Evolutionary conservation across 176 grass and related monocot genomes (phyloP).

Genomic region (Ampelocalamus luodianensis): DNA sequence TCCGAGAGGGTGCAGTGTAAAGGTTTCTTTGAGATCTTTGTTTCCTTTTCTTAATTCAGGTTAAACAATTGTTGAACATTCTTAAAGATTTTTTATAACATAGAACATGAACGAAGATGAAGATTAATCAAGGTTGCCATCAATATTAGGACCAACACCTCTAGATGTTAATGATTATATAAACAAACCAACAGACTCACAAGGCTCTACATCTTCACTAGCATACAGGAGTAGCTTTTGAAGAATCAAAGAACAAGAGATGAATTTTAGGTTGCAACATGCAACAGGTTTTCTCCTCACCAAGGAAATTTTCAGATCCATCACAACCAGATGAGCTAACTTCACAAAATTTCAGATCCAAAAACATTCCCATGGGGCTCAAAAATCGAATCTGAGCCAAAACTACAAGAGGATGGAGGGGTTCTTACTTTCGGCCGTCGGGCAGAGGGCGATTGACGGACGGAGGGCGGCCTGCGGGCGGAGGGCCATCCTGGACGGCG

Average conservation of each 20-base stretch:
- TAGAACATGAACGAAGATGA: not conserved
- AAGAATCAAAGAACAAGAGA: constrained; percentile 1
- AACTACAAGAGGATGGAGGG: no score
- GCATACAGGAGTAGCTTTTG: not conserved
- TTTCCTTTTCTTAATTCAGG: not conserved
- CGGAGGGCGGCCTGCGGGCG: no score
- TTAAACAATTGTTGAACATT: not conserved
- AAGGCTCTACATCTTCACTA: not conserved
- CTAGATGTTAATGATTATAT: not conserved
- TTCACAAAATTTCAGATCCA: no score
- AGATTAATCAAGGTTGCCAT: not conserved
- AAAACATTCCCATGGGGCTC: no score
- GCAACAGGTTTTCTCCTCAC: not conserved
- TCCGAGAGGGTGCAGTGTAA: not conserved
- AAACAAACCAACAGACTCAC: not conserved
- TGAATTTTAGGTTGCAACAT: not conserved
- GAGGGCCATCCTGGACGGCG: no score
- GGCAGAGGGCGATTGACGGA: no score
- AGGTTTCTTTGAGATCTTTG: not conserved
- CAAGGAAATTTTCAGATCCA: no score
- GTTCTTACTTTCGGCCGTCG: no score
- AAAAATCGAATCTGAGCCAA: no score
- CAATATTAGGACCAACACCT: not conserved
- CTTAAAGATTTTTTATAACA: not conserved
- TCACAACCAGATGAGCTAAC: no score